Evolutionary conservation across 1,284 basidiomycete species (phyloP).

Genomic region (Athelia sp.): DNA sequence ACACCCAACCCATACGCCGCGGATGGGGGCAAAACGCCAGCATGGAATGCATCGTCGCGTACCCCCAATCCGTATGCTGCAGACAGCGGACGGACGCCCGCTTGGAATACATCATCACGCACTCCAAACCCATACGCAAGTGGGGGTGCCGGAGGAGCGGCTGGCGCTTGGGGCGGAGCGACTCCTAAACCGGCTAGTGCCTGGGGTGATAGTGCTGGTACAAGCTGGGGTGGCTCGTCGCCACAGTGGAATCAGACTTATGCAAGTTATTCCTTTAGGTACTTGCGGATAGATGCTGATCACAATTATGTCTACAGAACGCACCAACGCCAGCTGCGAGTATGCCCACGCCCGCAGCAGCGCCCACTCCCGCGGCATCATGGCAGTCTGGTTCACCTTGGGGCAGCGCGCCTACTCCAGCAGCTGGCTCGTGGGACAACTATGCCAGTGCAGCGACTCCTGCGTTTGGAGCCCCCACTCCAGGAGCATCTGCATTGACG

Average conservation of each 20-base stretch:
- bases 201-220: slow-evolving; percentile 19
- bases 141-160: slow-evolving; percentile 38
- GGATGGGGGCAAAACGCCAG: slow-evolving; percentile 59
- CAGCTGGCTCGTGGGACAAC: background rate
- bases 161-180: slow-evolving; percentile 29
- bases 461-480: background rate
- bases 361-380: background rate
- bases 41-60: slow-evolving; percentile 39
- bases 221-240: slow-evolving; percentile 36
- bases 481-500: background rate
- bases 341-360: slow-evolving; percentile 38
- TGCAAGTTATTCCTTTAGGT: slow-evolving; percentile 22
- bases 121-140: slow-evolving; percentile 73
- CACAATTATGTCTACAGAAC: slow-evolving; percentile 27
- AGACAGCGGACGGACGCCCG: slow-evolving; percentile 49
- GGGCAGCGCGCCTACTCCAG: background rate
- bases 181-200: slow-evolving; percentile 30
- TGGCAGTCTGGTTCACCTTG: too few relatives aligned
- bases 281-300: slow-evolving; percentile 1
- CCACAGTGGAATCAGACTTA: slow-evolving; percentile 26
- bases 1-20: slow-evolving; percentile 60
- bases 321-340: slow-evolving; percentile 39
- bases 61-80: slow-evolving; percentile 66
- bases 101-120: slow-evolving; percentile 51
- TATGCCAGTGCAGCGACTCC: background rate